Base-by-base conservation (phyloP, 805 yeast species). In the Suhomyces tanzawaensis region DNA sequence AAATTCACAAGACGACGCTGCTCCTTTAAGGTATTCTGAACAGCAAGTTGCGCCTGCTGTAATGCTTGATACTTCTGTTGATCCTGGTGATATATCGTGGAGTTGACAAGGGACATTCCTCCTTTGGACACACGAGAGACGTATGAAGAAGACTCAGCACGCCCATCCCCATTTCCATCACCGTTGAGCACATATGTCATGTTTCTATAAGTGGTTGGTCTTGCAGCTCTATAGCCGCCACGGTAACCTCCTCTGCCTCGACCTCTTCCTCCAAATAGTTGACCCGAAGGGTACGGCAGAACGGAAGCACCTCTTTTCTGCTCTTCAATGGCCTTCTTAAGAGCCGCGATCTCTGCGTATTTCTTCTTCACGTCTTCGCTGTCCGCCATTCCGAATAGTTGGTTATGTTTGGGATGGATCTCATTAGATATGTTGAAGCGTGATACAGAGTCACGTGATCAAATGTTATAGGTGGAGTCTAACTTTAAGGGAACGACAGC, bases 71-170 rank as follows among this genome's bases (percentile, higher is more conserved):
- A 36, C 24, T 45, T 47, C 41, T 45, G 41, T 25, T 52, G 42
- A 13, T 67, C 65, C 24, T 62, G 46, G 17, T 65, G 62, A 40
- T 62, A 69, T 1, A 67, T 43, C 5, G 51, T 54, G 24, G 62
- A 55, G 39, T 60, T 70, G 2, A 69, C 66, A n/a, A 72, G 47
- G 12, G 67, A 54, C 57, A 62, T 53, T 4, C 72, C 70, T 19
- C 65, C 61, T 24, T 56, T 49, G 1, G 69, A 59, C 15, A 55
- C 55, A 7, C 58, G 53, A 0, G 64, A 50, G 5, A 67, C 53
- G 38, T 58, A 45, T n/a, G 42, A 7, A 7, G 11, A 7, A 7
- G 9, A 7, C 12, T 24, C n/a, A n/a, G 30, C 35, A 19, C 25
- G 29, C 16, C 27, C 19, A 17, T 14, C 9, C 16, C 22, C 35